Percentiles rank a stretch among this genome's conserved stretches.
These are phyloP conservation scores for Pseudozyma hubeiensis DNA, from an alignment of 1,284 basidiomycete species.

Conservation along the genomic window DNA sequence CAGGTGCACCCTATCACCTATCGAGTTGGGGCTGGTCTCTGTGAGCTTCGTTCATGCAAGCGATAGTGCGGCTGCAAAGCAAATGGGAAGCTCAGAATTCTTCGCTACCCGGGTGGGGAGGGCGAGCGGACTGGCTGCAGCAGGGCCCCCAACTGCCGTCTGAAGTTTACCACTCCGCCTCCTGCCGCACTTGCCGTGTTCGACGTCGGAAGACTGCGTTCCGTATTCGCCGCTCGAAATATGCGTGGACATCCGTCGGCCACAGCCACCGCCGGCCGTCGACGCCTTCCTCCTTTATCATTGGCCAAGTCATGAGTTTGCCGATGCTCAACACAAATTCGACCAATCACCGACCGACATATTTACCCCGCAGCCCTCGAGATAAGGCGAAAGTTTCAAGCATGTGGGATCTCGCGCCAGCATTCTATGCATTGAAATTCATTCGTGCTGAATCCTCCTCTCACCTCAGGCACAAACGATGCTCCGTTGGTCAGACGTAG, in stretches of 20 bases:
- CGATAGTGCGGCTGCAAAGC: too few relatives aligned
- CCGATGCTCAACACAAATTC: not conserved
- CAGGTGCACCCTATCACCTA: too few relatives aligned
- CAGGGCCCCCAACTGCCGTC: not conserved
- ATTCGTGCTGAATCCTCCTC: too few relatives aligned
- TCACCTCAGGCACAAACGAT: too few relatives aligned
- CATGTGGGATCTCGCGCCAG: too few relatives aligned
- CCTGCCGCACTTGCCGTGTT: constrained; percentile 14
- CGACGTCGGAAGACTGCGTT: constrained; percentile 26
- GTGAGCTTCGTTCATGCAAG: too few relatives aligned
- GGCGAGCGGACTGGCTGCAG: too few relatives aligned
- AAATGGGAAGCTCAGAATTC: too few relatives aligned
- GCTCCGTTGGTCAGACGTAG: too few relatives aligned
- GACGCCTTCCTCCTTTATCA: not conserved
- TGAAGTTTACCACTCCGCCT: constrained; percentile 1
- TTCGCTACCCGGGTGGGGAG: too few relatives aligned
- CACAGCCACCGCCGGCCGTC: not conserved
- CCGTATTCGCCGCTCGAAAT: not conserved
- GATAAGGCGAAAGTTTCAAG: not conserved
- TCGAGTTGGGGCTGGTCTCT: too few relatives aligned
- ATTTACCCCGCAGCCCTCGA: constrained; percentile 6
- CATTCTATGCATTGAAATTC: too few relatives aligned
- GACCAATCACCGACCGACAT: constrained; percentile 1
- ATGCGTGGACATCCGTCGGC: not conserved
- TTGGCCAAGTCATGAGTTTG: not conserved